phyloP scores from a whole-genome alignment of 2,329 filamentous ascomycete genomes.

The Fusarium armeniacum region DNA sequence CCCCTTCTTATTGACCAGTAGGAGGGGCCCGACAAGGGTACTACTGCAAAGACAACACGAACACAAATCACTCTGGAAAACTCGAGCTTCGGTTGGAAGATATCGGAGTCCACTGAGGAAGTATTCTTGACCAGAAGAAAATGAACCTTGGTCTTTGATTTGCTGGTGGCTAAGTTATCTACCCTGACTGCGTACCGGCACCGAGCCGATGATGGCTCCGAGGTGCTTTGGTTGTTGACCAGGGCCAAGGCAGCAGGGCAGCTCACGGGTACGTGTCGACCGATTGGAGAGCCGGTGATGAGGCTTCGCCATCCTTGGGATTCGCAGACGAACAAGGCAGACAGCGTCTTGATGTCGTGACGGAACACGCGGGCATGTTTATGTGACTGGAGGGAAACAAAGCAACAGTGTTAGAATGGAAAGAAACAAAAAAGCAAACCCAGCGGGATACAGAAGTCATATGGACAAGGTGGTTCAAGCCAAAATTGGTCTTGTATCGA shows the following conservation, averaged over 20 bases:
- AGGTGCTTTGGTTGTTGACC: neutral
- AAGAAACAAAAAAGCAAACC: slow-evolving; percentile 1
- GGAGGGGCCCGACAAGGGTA: slow-evolving; percentile 21
- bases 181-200: neutral
- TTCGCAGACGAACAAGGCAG: neutral
- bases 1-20: slow-evolving; percentile 10
- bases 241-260: slow-evolving; percentile 2
- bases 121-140: slow-evolving; percentile 8
- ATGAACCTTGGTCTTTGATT: neutral
- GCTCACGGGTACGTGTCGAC: neutral
- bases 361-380: neutral
- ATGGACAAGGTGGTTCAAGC: neutral
- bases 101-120: neutral
- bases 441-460: neutral
- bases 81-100: neutral
- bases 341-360: neutral
- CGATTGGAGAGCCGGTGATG: slow-evolving; percentile 1
- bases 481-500: neutral
- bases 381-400: neutral
- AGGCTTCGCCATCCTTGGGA: neutral
- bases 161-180: neutral
- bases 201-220: neutral
- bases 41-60: slow-evolving; percentile 3
- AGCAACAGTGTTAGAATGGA: neutral
- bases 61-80: neutral